Conservation (phyloP, 257 asterid genomes). For the Haberlea rhodopensis region DNA sequence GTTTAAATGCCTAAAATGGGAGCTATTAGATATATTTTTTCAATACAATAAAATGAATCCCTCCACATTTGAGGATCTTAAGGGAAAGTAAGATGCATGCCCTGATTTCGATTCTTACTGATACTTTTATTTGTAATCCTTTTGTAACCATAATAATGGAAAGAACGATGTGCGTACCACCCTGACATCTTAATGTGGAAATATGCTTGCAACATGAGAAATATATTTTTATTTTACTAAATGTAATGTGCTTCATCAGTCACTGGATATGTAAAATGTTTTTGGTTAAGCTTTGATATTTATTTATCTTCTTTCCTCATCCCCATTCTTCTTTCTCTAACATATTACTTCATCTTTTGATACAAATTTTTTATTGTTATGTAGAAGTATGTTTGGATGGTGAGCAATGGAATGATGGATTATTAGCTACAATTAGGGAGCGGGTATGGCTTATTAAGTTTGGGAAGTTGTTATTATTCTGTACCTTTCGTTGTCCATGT, state of each 20-base stretch:
- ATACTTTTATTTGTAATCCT: not conserved
- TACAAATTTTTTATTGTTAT: conserved; percentile 26
- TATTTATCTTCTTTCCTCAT: conserved; percentile 15
- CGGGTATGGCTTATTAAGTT: conserved; percentile 53
- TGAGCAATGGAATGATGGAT: conserved; percentile 98
- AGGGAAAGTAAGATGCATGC: not conserved
- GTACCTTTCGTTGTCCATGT: conserved; percentile 9
- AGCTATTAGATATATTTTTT: no score
- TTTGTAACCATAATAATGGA: not conserved
- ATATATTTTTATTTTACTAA: conserved; percentile 4
- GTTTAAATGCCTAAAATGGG: not conserved
- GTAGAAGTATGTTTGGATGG: conserved; percentile 87
- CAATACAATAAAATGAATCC: not conserved
- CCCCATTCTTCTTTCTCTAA: not conserved
- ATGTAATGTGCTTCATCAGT: not conserved
- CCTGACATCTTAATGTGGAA: not conserved
- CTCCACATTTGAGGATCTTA: not conserved
- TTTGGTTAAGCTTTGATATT: conserved; percentile 7
- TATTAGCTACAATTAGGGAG: conserved; percentile 89
- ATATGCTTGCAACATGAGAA: conserved; percentile 6
- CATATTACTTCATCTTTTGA: conserved; percentile 25
- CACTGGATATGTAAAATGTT: conserved; percentile 8
- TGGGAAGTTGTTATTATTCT: conserved; percentile 12
- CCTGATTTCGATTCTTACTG: not conserved
- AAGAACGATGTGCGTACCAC: not conserved